Base-by-base conservation (phyloP, 345 rosid genomes). In the Murraya paniculata region DNA sequence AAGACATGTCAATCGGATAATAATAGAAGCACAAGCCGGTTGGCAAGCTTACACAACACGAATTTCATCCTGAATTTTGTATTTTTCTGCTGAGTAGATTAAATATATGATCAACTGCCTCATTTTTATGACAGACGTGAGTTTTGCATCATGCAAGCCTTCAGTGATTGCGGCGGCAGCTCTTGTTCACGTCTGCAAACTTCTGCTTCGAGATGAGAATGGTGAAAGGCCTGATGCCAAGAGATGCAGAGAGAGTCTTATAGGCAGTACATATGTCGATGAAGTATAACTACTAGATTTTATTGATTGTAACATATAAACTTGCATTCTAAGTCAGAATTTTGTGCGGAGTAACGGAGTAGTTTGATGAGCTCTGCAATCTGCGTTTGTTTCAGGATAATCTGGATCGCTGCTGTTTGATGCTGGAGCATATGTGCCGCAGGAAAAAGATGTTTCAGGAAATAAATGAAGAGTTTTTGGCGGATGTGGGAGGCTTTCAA, bases 161-260 rank as follows among this genome's bases (percentile, higher is more conserved):
- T 76, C 79, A 2, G 56, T 56, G 25, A 68, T 76, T 11, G 79
- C 79, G 28, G 73, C 79, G 38, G 6, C 73, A 3, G 66, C 73
- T 18, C 28, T 72, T 14, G 60, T 62, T 30, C 22, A 28, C 9
- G 67, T 33, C 19, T 62, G 67, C n/a, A 28, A 28, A 30, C n/a
- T 62, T 62, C 38, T 62, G 67, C 0, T 62, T 16, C 67, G 22
- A 62, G 67, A 28, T 1, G 67, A 30, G 30, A 62, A 28, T 62
- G 36, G 3, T 6, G 30, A 28, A 14, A 28, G 18, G 38, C 35
- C 19, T 33, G 9, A 33, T 28, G 0, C 16, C 36, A 1, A 28
- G 67, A 62, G 35, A 19, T 62, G 67, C 67, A 62, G 67, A 30
- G 9, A 10, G 67, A 30, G 31, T 11, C 31, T 62, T 62, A 62